A percentile compares a stretch with the other conserved stretches of the same genome.
phyloP scores from a whole-genome alignment of 371 early-diverging fungal genomes.

The Lichtheimia ornata region DNA sequence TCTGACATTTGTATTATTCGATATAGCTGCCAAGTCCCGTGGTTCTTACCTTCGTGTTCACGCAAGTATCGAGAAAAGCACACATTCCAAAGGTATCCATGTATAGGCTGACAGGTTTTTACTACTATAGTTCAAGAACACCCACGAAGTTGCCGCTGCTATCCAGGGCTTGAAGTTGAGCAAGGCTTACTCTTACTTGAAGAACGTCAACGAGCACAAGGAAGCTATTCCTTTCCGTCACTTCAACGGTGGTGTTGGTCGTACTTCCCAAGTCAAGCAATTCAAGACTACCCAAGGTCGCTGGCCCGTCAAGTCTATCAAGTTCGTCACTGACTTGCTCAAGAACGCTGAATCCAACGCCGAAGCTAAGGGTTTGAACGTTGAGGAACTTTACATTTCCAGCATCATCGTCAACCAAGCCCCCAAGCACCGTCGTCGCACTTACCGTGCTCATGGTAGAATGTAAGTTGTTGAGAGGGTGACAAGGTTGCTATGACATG shows the following conservation, averaged over 20 bases:
- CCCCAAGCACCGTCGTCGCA: conserved; percentile 96
- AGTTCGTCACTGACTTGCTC: conserved; percentile 92
- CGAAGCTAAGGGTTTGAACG: conserved; percentile 85
- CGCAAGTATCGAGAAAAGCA: conserved; percentile 18
- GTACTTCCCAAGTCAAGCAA: conserved; percentile 97
- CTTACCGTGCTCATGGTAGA: conserved; percentile 99
- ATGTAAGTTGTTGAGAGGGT: no score
- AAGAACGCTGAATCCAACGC: conserved; percentile 98
- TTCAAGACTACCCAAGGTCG: conserved; percentile 95
- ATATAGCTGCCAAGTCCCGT: conserved; percentile 27
- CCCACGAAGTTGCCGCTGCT: conserved; percentile 96
- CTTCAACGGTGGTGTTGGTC: conserved; percentile 98
- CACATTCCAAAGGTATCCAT: not conserved
- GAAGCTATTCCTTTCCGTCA: conserved; percentile 98
- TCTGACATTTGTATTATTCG: not conserved
- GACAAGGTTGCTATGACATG: no score
- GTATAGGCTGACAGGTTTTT: not conserved
- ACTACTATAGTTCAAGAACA: conserved; percentile 86
- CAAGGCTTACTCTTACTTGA: conserved; percentile 95
- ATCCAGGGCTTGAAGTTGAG: conserved; percentile 92
- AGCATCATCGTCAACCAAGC: conserved; percentile 99
- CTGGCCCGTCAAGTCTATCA: conserved; percentile 99
- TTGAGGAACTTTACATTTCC: conserved; percentile 84
- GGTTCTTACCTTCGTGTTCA: conserved; percentile 37
- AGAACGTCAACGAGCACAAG: conserved; percentile 96